These are phyloP conservation scores for Nepenthes gracilis DNA, from an alignment of 148 eudicot genomes.

Conservation along the genomic window DNA sequence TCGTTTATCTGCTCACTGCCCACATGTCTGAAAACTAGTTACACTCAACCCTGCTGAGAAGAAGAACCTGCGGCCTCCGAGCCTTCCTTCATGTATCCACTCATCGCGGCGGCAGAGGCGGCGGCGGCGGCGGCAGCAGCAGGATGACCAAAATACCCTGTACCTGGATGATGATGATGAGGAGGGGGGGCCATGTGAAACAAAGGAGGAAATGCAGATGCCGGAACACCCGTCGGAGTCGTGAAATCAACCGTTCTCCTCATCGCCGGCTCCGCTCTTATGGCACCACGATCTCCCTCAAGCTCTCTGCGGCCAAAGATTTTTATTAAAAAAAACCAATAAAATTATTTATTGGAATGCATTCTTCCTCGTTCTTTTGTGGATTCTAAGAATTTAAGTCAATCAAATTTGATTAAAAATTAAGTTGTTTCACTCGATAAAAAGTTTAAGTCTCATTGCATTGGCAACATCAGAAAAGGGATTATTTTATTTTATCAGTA, in stretches of 20 bases:
- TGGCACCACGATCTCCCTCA: conserved; percentile 69
- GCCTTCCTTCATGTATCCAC: conserved; percentile 27
- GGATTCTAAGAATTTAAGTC: too few species aligned
- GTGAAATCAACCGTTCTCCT: conserved; percentile 22
- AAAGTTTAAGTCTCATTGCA: too few species aligned
- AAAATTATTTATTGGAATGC: not conserved
- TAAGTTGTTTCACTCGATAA: too few species aligned
- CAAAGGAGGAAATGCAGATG: conserved; percentile 17
- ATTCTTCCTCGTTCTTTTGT: not conserved
- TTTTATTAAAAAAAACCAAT: not conserved
- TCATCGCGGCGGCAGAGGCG: conserved; percentile 6
- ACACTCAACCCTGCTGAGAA: not conserved
- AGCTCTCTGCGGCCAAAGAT: conserved; percentile 14
- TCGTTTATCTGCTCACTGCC: too few species aligned
- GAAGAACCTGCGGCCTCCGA: not conserved
- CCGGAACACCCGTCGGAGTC: conserved; percentile 14
- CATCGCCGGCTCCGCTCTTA: conserved; percentile 41
- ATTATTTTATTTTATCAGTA: too few species aligned
- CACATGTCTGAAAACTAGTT: too few species aligned
- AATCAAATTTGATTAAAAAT: too few species aligned
- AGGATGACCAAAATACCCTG: conserved; percentile 26
- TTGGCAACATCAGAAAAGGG: too few species aligned
- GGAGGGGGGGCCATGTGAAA: conserved; percentile 38
- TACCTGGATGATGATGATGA: conserved; percentile 9
- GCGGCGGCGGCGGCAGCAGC: not conserved